A percentile compares a stretch with the other conserved stretches of the same genome.
Conservation (phyloP, 805 yeast species). For the Metschnikowia cubensis region DNA sequence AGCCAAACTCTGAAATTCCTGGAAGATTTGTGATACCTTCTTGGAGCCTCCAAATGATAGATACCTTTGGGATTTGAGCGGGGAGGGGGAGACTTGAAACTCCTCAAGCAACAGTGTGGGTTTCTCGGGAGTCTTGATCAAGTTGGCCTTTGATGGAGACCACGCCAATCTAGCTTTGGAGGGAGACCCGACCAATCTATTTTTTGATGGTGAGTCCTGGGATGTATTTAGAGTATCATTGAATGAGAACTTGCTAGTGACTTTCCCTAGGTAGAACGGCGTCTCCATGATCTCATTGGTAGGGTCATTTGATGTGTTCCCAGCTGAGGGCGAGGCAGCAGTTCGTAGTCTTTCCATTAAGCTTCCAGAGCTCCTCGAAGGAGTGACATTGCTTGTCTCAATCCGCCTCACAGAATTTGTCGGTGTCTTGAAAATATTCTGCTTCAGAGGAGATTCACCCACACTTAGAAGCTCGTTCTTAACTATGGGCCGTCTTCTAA, state of each 20-base stretch:
- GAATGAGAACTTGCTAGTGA: conserved; percentile 14
- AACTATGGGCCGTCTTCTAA: conserved; percentile 15
- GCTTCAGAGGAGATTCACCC: conserved; percentile 7
- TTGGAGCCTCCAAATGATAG: conserved; percentile 20
- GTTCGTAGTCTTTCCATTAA: conserved; percentile 10
- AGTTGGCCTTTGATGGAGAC: neutral
- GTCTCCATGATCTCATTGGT: conserved; percentile 7
- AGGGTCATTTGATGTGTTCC: neutral
- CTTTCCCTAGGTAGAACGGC: conserved; percentile 16
- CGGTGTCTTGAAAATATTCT: conserved; percentile 32
- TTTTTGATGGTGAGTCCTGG: conserved; percentile 1
- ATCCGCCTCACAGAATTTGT: conserved; percentile 22
- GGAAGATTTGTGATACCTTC: conserved; percentile 43
- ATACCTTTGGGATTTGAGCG: conserved; percentile 35
- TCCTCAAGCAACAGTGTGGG: conserved; percentile 4
- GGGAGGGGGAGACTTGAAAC: conserved; percentile 45
- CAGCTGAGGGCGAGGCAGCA: conserved; percentile 10
- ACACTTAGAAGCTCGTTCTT: neutral
- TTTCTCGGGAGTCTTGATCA: conserved; percentile 15
- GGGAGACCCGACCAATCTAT: conserved; percentile 10
- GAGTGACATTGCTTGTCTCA: conserved; percentile 14
- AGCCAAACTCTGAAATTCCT: conserved; percentile 40
- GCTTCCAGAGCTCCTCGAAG: conserved; percentile 10
- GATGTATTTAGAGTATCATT: neutral
- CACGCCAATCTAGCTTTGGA: neutral